Base-by-base conservation (phyloP, 2,329 filamentous ascomycete genomes). In the Hansfordia pulvinata region DNA sequence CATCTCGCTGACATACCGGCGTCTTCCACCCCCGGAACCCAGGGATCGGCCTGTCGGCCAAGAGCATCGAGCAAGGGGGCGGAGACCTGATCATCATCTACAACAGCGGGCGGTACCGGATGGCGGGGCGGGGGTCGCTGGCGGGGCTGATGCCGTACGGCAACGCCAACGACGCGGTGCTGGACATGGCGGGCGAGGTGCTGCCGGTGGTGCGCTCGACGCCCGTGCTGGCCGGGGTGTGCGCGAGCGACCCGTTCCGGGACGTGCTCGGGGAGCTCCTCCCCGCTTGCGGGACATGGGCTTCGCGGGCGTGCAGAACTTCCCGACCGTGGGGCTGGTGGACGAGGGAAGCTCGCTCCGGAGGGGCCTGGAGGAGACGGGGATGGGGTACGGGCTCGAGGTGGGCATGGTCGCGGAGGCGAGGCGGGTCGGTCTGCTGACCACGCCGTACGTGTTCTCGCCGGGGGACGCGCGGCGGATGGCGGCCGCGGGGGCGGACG, bases 41-140 rank as follows among this genome's bases (percentile, higher is more conserved):
- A 65, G 72, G 74, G 22, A 78, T 77, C 31, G 76, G 76, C 1
- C 61, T 82, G 4, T 76, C 73, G 3, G 76, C 76, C 32, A 82
- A 82, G 39, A 76, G 67, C 40, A 65, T 79, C 35, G 76, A 82
- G 46, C 61, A 62, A 23, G 76, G 76, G 19, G 73, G 75, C 33
- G 70, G 65, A 10, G 75, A 81, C 39, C 53, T 82, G 21, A 78
- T 82, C 41, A 70, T 80, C 34, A 64, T 81, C 38, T 81, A 81
- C 56, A 81, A 81, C 47, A 75, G 69, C 19, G 76, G 76, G 0
- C 64, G 76, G 4, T 82, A 76, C 44, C 69, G 76, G 8, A 82
- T 83, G 77, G 76, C 75, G 1, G 76, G 77, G 0, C 58, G 70
- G 21, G 76, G 76, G 0, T 79, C 73, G 1, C 49, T 81, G 8